phyloP scores from a whole-genome alignment of 139 green algal genomes.

The Chlorella sorokiniana region DNA sequence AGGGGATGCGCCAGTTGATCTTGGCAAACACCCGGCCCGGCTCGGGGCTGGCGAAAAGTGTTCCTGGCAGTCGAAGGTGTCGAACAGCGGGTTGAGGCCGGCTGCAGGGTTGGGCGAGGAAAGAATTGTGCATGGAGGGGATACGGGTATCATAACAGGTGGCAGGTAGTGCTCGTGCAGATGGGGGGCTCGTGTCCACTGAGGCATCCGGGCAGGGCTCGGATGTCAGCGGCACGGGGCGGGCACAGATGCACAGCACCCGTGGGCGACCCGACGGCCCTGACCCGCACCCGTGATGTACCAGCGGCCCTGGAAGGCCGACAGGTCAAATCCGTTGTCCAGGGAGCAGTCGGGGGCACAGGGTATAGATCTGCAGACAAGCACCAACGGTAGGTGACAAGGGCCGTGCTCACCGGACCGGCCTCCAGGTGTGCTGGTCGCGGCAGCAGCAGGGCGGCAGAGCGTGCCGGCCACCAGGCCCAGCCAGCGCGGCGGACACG shows the following conservation, averaged over 20 bases:
- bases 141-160: not conserved
- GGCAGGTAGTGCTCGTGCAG: not conserved
- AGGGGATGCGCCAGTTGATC: constrained; percentile 81
- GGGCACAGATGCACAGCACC: not conserved
- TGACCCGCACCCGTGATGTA: constrained; percentile 71
- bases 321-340: constrained; percentile 69
- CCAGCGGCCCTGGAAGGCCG: constrained; percentile 78
- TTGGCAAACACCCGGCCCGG: constrained; percentile 58
- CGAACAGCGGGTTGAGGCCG: constrained; percentile 86
- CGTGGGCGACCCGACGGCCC: no score
- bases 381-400: not conserved
- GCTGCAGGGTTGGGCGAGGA: constrained; percentile 32
- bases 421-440: not conserved
- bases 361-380: constrained; percentile 44
- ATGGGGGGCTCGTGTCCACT: no score
- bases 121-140: not conserved
- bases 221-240: not conserved
- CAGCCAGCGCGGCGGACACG: no score
- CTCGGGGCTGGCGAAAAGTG: constrained; percentile 65
- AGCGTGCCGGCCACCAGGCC: no score
- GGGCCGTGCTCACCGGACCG: not conserved
- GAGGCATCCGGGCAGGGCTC: not conserved
- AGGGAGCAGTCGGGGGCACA: constrained; percentile 54
- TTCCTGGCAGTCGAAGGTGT: constrained; percentile 89
- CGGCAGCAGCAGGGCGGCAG: not conserved